Evolutionary conservation across 257 asterid genomes (phyloP).

Genomic region (Catharanthus roseus): DNA sequence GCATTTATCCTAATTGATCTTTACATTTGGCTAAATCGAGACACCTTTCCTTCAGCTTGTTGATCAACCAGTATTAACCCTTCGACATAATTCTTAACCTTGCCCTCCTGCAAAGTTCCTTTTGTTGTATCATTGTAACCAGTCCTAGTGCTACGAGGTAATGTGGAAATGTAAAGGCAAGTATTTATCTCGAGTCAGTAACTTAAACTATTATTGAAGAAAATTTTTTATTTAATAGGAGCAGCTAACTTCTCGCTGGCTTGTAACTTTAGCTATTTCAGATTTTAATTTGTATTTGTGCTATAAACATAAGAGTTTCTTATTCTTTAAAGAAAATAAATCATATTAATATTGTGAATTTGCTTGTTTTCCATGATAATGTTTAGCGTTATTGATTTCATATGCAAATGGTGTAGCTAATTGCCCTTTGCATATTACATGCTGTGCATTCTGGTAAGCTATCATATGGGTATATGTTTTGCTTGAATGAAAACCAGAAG

Average conservation of each 20-base stretch:
- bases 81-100: constrained; percentile 45
- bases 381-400: background rate
- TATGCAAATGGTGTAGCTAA: background rate
- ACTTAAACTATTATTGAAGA: constrained; percentile 29
- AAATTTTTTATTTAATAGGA: constrained; percentile 26
- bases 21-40: constrained; percentile 28
- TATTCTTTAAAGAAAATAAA: constrained; percentile 8
- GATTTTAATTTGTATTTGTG: constrained; percentile 13
- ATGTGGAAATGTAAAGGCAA: constrained; percentile 31
- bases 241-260: constrained; percentile 56
- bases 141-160: constrained; percentile 32
- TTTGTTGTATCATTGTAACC: constrained; percentile 35
- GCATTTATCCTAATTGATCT: constrained; percentile 25
- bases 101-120: constrained; percentile 34
- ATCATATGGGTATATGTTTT: background rate
- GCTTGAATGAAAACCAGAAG: background rate
- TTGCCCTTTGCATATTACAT: background rate
- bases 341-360: background rate
- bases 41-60: constrained; percentile 11
- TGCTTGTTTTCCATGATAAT: background rate
- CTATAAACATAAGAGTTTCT: background rate
- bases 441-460: background rate
- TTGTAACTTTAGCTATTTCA: constrained; percentile 22
- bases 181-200: constrained; percentile 33
- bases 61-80: constrained; percentile 19